Evolutionary conservation across 176 grass and related monocot species (phyloP).

Genomic region (Eleusine indica): DNA sequence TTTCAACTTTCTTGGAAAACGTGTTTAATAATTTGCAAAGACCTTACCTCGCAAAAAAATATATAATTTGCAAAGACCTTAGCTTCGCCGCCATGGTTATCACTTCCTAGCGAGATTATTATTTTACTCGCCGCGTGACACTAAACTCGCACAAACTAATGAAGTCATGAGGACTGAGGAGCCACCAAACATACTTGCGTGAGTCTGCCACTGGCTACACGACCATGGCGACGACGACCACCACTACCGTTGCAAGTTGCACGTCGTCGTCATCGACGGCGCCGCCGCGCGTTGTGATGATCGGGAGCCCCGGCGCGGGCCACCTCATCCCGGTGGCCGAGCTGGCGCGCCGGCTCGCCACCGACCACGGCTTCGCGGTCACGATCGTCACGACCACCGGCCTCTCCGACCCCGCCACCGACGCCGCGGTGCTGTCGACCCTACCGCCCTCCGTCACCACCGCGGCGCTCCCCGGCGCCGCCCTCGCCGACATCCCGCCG

Average conservation of each 20-base stretch:
- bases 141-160: not conserved
- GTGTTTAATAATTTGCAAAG: too few relatives aligned
- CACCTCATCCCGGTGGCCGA: constrained; percentile 62
- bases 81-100: too few relatives aligned
- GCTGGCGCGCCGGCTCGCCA: constrained; percentile 39
- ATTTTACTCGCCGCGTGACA: not conserved
- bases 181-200: not conserved
- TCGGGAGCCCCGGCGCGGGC: constrained; percentile 46
- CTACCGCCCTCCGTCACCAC: constrained; percentile 28
- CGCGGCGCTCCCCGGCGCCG: constrained; percentile 38
- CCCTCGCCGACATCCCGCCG: constrained; percentile 47
- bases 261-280: not conserved
- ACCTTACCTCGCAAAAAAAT: too few relatives aligned
- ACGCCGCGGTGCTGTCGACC: constrained; percentile 31
- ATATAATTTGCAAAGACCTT: too few relatives aligned
- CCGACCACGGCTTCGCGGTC: constrained; percentile 38
- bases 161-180: not conserved
- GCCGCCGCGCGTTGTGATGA: constrained; percentile 35
- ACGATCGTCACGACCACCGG: constrained; percentile 43
- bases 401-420: constrained; percentile 25
- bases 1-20: too few relatives aligned
- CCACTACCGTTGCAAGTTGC: not conserved
- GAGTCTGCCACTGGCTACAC: too few relatives aligned
- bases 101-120: too few relatives aligned
- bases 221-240: constrained; percentile 1